Evolutionary conservation across 1,284 basidiomycete genomes (phyloP).

Genomic region (Moesziomyces antarcticus): DNA sequence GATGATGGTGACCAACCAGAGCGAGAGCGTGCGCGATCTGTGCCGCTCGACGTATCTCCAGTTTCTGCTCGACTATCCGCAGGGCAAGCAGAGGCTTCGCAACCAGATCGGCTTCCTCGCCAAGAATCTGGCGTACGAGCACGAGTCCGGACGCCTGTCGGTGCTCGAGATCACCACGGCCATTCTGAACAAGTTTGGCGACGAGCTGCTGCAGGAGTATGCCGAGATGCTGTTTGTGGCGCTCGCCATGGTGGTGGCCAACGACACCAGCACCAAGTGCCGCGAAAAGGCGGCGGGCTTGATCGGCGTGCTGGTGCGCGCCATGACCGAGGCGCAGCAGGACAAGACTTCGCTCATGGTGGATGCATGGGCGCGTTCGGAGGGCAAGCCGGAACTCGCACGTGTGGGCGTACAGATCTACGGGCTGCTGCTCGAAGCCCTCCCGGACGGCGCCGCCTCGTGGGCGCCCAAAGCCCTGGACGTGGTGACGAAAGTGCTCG

Average conservation of each 20-base stretch:
- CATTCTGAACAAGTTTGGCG: slow-evolving; percentile 85
- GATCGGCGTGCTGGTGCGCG: slow-evolving; percentile 79
- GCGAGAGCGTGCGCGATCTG: slow-evolving; percentile 87
- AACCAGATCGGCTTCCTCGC: slow-evolving; percentile 92
- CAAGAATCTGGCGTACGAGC: slow-evolving; percentile 90
- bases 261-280: slow-evolving; percentile 90
- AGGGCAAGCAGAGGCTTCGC: slow-evolving; percentile 88
- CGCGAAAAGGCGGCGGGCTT: slow-evolving; percentile 86
- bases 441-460: slow-evolving; percentile 15
- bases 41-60: slow-evolving; percentile 89
- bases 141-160: slow-evolving; percentile 89
- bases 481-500: slow-evolving; percentile 29
- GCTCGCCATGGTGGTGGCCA: slow-evolving; percentile 90
- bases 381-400: slow-evolving; percentile 74
- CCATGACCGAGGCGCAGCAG: slow-evolving; percentile 76
- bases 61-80: slow-evolving; percentile 97
- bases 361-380: slow-evolving; percentile 79
- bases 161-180: slow-evolving; percentile 90
- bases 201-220: slow-evolving; percentile 80
- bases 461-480: slow-evolving; percentile 40
- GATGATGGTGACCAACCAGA: slow-evolving; percentile 93
- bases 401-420: slow-evolving; percentile 78
- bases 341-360: slow-evolving; percentile 77
- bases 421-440: slow-evolving; percentile 71
- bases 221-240: slow-evolving; percentile 91